Percentiles rank a stretch among this genome's conserved stretches.
These are phyloP conservation scores for Colletotrichum sp. DNA, from an alignment of 2,329 filamentous ascomycete genomes.

Conservation along the genomic window DNA sequence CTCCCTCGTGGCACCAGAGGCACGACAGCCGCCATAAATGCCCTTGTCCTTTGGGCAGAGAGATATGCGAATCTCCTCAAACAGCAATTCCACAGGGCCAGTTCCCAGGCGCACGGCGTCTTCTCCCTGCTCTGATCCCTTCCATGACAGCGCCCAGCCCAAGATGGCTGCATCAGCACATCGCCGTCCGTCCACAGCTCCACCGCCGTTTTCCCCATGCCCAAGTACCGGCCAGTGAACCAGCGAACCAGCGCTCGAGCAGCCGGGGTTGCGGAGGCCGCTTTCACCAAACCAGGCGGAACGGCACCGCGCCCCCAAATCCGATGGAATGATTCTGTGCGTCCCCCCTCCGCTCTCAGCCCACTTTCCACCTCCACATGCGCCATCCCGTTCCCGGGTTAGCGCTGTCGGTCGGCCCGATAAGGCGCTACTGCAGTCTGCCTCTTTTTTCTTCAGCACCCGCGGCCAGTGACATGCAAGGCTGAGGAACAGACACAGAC, in stretches of 20 bases:
- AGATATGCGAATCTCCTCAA: neutral
- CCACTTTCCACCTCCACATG: constrained; percentile 5
- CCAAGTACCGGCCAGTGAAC: neutral
- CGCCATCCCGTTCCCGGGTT: neutral
- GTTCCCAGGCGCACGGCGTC: neutral
- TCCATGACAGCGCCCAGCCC: constrained; percentile 15
- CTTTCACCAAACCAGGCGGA: neutral
- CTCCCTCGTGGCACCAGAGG: neutral
- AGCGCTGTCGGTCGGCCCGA: constrained; percentile 21
- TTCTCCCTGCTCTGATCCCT: constrained; percentile 2
- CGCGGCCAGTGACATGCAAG: neutral
- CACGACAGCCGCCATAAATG: neutral
- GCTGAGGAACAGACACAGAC: neutral
- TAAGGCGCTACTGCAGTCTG: constrained; percentile 6
- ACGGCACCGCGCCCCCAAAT: neutral
- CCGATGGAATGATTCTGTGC: neutral
- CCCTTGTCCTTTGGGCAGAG: neutral
- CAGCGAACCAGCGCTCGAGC: constrained; percentile 6
- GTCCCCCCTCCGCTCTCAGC: neutral
- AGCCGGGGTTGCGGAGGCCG: neutral
- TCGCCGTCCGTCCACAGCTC: neutral
- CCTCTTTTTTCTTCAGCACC: constrained; percentile 7
- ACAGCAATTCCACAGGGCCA: neutral
- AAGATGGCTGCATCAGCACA: neutral
- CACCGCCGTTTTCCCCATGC: neutral